phyloP scores from a whole-genome alignment of 164 flowering plant genomes.

The Liriodendron chinense region DNA sequence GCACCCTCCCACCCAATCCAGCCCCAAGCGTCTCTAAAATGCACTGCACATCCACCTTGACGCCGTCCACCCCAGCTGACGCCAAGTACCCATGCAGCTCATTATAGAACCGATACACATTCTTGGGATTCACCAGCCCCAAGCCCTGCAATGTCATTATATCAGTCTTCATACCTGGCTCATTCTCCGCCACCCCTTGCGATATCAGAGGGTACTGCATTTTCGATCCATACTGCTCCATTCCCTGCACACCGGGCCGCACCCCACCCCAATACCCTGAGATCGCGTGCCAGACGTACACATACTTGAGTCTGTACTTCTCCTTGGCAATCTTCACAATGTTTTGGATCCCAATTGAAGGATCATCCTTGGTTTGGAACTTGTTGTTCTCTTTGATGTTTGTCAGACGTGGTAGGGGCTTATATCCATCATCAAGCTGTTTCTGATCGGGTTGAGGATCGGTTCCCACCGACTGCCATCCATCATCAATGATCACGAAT shows the following conservation, averaged over 20 bases:
- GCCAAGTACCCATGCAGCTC: slow-evolving; percentile 80
- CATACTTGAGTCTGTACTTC: slow-evolving; percentile 76
- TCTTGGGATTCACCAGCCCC: slow-evolving; percentile 72
- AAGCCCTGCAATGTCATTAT: slow-evolving; percentile 65
- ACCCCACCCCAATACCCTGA: slow-evolving; percentile 99
- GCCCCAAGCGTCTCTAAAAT: slow-evolving; percentile 85
- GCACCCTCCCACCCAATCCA: slow-evolving; percentile 84
- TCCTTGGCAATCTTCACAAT: slow-evolving; percentile 71
- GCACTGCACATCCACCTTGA: slow-evolving; percentile 94
- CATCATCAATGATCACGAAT: slow-evolving; percentile 95
- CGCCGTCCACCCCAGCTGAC: slow-evolving; percentile 82
- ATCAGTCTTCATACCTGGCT: slow-evolving; percentile 72
- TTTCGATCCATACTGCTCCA: slow-evolving; percentile 63
- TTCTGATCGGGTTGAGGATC: slow-evolving; percentile 25
- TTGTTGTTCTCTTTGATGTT: slow-evolving; percentile 80
- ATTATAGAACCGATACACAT: slow-evolving; percentile 59
- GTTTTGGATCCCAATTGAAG: slow-evolving; percentile 58
- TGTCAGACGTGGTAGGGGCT: slow-evolving; percentile 53
- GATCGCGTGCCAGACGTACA: slow-evolving; percentile 95
- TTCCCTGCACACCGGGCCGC: slow-evolving; percentile 52
- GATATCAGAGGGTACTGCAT: slow-evolving; percentile 57
- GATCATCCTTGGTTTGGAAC: slow-evolving; percentile 64
- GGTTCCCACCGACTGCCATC: slow-evolving; percentile 82
- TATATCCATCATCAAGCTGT: neutral
- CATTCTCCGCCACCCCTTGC: slow-evolving; percentile 62